Base-by-base conservation (phyloP, 2,329 filamentous ascomycete genomes). In the Alternaria dauci region DNA sequence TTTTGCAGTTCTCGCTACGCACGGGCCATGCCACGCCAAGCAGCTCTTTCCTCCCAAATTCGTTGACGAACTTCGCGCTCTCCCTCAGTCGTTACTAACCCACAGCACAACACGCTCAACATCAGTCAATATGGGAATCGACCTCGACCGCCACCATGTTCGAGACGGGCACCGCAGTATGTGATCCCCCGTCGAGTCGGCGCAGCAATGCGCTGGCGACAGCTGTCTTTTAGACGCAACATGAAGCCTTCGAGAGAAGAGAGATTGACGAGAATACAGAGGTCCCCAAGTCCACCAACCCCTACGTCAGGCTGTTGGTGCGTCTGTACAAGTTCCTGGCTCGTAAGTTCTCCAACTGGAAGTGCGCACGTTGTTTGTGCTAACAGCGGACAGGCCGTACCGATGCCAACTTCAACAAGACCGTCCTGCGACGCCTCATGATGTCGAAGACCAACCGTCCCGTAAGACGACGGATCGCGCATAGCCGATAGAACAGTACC, bases 301-400 rank as follows among this genome's bases (percentile, higher is more conserved):
- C 94, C 79, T 97, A 97, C 85, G 87, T 97, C 76, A 94, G 94
- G 88, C 89, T 97, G 81, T 87, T 98, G 82, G 94, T 97, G 84
- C 97, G 97, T 91, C 91, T 97, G 57, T 97, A 97, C 88, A 91
- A 92, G 87, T 97, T 97, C 89, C 86, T 97, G 82, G 90, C 93
- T 80, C 92, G 93, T 96, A 92, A 84, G 90, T 89, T 66, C 67
- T 71, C 52, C 36, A 16, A 23, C 16, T 20, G 32, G 23, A 28
- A 52, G 60, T 59, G 42, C 39, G 48, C 63, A 41, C 55, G 55
- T 48, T 56, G 56, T 53, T 57, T 61, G 59, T 54, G 73, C 76
- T 77, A 65, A 77, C 70, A 55, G 58, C 44, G 39, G 41, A 55
- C 76, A 96, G 92, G 93, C 85, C 94, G 95, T 81, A 99, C 95